Percentiles rank a stretch among this genome's conserved stretches.
Conservation (phyloP, 139 green algal genomes). For the Chlorella ohadii region DNA sequence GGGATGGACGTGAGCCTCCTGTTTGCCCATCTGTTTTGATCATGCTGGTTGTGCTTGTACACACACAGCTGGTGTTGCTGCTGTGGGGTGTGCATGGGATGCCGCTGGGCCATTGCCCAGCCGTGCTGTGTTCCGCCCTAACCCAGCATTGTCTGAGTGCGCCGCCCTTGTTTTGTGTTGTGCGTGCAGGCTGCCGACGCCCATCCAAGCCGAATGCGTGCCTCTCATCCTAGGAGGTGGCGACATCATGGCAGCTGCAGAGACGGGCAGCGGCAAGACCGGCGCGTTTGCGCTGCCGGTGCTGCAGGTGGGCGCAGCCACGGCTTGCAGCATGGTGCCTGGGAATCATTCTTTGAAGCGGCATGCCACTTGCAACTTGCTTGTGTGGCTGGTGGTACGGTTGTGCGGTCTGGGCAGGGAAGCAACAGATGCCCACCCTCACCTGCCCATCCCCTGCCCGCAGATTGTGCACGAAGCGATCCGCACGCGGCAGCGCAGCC, state of each 20-base stretch:
- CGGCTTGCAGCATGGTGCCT: background rate
- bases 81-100: background rate
- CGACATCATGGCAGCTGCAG: slow-evolving; percentile 91
- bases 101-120: background rate
- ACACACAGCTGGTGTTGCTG: no score
- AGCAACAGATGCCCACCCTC: no score
- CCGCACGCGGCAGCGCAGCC: background rate
- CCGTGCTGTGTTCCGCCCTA: background rate
- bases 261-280: slow-evolving; percentile 94
- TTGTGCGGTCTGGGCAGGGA: no score
- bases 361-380: no score
- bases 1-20: slow-evolving; percentile 63
- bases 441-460: background rate
- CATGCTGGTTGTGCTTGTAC: no score
- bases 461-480: slow-evolving; percentile 25
- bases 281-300: slow-evolving; percentile 89
- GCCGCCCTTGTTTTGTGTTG: no score
- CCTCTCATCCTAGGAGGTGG: slow-evolving; percentile 86
- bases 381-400: no score
- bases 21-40: no score
- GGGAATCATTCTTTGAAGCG: no score
- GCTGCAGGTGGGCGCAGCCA: slow-evolving; percentile 37
- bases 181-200: slow-evolving; percentile 74
- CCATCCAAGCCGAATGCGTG: slow-evolving; percentile 80
- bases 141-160: background rate